phyloP scores from a whole-genome alignment of 140 eudicot species.

The Oenanthe javanica region DNA sequence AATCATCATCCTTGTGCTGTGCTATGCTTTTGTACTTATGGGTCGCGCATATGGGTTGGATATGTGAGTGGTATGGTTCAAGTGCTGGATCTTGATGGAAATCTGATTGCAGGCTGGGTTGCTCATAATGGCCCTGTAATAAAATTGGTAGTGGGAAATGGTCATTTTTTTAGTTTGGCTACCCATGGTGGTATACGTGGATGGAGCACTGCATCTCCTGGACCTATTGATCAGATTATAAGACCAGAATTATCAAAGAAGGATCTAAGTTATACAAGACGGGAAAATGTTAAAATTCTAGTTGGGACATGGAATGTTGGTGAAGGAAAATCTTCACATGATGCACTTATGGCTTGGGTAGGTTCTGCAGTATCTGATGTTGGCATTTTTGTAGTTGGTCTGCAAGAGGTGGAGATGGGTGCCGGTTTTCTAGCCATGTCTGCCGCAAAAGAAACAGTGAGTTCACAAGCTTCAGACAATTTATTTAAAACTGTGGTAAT shows the following conservation, averaged over 20 bases:
- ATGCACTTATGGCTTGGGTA: conserved; percentile 73
- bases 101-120: conserved; percentile 70
- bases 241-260: conserved; percentile 55
- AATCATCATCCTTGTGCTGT: conserved; percentile 80
- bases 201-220: conserved; percentile 82
- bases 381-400: conserved; percentile 78
- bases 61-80: conserved; percentile 90
- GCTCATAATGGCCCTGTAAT: conserved; percentile 91
- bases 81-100: conserved; percentile 80
- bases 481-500: neutral
- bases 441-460: conserved; percentile 98
- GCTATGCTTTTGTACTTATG: conserved; percentile 68
- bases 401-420: conserved; percentile 99
- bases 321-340: conserved; percentile 83
- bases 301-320: conserved; percentile 98
- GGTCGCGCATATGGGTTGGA: conserved; percentile 81
- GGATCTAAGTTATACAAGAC: conserved; percentile 62
- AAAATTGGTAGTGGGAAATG: conserved; percentile 63
- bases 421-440: conserved; percentile 99
- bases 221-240: conserved; percentile 61
- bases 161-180: conserved; percentile 68
- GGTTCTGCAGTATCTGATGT: conserved; percentile 82
- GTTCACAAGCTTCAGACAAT: conserved; percentile 9
- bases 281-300: conserved; percentile 57
- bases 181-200: conserved; percentile 97